Conservation (phyloP, 129 eudicot species). For the Saussurea involucrata region DNA sequence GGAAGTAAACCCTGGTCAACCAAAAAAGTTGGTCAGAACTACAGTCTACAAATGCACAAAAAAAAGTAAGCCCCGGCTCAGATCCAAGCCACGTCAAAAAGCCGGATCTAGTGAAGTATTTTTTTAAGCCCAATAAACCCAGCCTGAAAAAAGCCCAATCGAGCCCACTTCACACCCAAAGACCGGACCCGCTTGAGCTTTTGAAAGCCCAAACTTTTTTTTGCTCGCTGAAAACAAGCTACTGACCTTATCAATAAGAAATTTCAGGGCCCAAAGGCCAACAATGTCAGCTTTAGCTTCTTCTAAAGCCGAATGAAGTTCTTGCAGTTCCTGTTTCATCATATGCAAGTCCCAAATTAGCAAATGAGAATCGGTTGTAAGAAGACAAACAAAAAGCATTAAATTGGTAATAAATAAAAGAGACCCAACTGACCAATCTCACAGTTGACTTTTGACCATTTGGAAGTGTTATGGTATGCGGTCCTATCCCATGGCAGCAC, state of each 20-base stretch:
- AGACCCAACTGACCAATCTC: slow-evolving; percentile 65
- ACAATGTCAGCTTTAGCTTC: slow-evolving; percentile 99
- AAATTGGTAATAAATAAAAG: not conserved
- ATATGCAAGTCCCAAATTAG: not conserved
- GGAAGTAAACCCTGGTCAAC: slow-evolving; percentile 72
- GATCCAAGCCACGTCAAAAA: too few relatives aligned
- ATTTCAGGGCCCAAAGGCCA: slow-evolving; percentile 96
- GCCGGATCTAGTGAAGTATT: too few relatives aligned
- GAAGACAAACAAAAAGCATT: not conserved
- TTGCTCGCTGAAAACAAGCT: too few relatives aligned
- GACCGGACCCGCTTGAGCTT: too few relatives aligned
- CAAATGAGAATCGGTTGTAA: not conserved
- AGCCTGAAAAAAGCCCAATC: too few relatives aligned
- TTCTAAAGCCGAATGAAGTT: slow-evolving; percentile 90
- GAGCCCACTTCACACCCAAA: too few relatives aligned
- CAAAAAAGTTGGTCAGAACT: slow-evolving; percentile 18
- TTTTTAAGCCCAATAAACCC: too few relatives aligned
- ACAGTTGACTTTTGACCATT: slow-evolving; percentile 83
- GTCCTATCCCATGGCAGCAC: slow-evolving; percentile 99
- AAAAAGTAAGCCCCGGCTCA: not conserved
- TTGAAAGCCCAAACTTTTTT: too few relatives aligned
- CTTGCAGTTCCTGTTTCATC: slow-evolving; percentile 81
- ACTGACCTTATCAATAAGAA: slow-evolving; percentile 66
- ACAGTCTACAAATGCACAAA: not conserved
- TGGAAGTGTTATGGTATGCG: slow-evolving; percentile 85